Base-by-base conservation (phyloP, 179 eudicot species). In the Vitellaria paradoxa region DNA sequence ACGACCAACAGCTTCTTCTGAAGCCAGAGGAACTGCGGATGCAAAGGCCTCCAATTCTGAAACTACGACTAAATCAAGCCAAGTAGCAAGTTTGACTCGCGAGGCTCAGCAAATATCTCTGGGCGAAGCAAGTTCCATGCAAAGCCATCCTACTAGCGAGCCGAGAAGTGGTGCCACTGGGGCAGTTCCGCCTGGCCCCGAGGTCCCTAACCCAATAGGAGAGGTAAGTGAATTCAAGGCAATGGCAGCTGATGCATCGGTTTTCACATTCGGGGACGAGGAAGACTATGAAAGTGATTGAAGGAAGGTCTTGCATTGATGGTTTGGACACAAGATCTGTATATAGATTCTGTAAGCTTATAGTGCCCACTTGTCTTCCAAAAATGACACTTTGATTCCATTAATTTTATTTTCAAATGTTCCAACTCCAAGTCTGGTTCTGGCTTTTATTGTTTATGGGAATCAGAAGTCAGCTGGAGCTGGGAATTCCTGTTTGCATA, bases 231-330 rank as follows among this genome's bases (percentile, higher is more conserved):
- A 93, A 23, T 96, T 96, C 81, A 96, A 96, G 87, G 97, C 88
- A 64, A 92, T 96, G 97, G 98, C 98, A 9, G 99, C 98, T 65
- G 99, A 96, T 87, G 98, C 98, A 37, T 96, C 99, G 69, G 96
- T 93, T 50, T 96, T 96, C 81, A 69, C 96, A 20, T 96, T 96
- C 70, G 99, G 99, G 53, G 99, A 93, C 57, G 99, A 95, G 24
- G 99, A 93, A 60, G 99, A 93, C 80, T 86, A 88, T 76, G 97
- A 90, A 81, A 90, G 93, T 62, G 97, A 94, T 61, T 94, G 77
- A 83, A 77, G 60, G 11, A 45, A 20, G 71, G 72, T 76, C 30
- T 40, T 68, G 21, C 6, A 30, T 23, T 1, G 65, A 47, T 79
- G 53, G 64, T 11, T 77, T 72, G 17, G 76, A 59, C 62, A 47